Evolutionary conservation across 164 flowering plant genomes (phyloP).

Genomic region (Umbilicus rupestris): DNA sequence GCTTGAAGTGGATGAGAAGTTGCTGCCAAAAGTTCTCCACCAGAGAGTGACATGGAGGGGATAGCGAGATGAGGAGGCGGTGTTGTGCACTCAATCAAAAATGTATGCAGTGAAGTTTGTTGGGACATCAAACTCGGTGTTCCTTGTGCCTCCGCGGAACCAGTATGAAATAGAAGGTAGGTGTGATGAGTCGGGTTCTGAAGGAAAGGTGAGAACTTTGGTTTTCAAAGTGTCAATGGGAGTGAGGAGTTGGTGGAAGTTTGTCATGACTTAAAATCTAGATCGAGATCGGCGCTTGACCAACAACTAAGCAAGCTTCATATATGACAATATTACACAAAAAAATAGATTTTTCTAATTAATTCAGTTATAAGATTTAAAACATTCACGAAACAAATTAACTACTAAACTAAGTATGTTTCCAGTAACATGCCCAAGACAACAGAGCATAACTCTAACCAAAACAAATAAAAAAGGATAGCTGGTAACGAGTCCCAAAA

Average conservation of each 20-base stretch:
- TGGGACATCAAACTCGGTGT: conserved; percentile 73
- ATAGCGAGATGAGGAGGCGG: conserved; percentile 71
- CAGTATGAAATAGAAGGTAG: conserved; percentile 7
- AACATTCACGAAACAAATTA: too few relatives aligned
- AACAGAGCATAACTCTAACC: too few relatives aligned
- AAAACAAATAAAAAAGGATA: too few relatives aligned
- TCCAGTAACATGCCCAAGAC: too few relatives aligned
- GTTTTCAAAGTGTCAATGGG: conserved; percentile 66
- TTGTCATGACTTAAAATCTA: too few relatives aligned
- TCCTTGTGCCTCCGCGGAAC: conserved; percentile 60
- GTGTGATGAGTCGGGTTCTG: conserved; percentile 12
- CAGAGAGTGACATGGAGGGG: conserved; percentile 67
- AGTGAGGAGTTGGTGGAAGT: conserved; percentile 69
- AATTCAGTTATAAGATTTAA: too few relatives aligned
- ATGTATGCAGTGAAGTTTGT: conserved; percentile 79
- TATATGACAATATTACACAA: too few relatives aligned
- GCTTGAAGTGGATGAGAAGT: conserved; percentile 73
- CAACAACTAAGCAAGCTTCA: too few relatives aligned
- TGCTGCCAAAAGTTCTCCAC: conserved; percentile 57
- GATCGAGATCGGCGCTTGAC: too few relatives aligned
- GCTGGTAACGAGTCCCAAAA: too few relatives aligned
- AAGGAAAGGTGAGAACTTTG: conserved; percentile 21
- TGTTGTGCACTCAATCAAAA: conserved; percentile 70
- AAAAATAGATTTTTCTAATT: too few relatives aligned
- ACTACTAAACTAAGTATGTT: too few relatives aligned